These are phyloP conservation scores for Blumeria hordei DNA, from an alignment of 2,329 filamentous ascomycete species.

Conservation along the genomic window DNA sequence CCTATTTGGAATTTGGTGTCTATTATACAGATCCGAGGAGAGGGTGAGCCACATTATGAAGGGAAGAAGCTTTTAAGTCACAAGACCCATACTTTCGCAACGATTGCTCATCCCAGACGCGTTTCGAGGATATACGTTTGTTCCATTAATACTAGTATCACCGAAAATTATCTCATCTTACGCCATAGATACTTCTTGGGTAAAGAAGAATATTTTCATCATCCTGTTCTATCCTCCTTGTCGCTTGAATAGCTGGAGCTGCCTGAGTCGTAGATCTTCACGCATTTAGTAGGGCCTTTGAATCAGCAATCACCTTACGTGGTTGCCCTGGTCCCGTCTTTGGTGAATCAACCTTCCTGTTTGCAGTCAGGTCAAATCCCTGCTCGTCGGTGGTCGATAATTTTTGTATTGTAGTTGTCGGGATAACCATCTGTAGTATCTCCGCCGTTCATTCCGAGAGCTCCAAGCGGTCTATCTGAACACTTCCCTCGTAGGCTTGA, in stretches of 20 bases:
- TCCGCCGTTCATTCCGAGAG: too few species aligned
- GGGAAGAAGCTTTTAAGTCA: background rate
- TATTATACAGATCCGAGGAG: too few species aligned
- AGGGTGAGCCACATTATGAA: too few species aligned
- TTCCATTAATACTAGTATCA: background rate
- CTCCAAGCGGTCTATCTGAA: too few species aligned
- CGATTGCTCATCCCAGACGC: background rate
- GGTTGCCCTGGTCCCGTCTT: background rate
- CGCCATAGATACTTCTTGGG: background rate
- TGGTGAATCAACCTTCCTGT: background rate
- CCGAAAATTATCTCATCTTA: background rate
- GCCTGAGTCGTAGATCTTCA: background rate
- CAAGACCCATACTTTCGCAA: background rate
- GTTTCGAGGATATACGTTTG: background rate
- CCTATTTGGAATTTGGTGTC: too few species aligned
- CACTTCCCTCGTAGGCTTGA: too few species aligned
- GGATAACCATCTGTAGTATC: too few species aligned
- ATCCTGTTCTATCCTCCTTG: background rate
- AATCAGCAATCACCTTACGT: background rate
- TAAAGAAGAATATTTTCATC: background rate
- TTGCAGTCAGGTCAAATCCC: background rate
- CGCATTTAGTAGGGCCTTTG: background rate
- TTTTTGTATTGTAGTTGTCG: too few species aligned
- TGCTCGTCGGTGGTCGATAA: too few species aligned
- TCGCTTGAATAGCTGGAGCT: background rate